Percentiles rank a stretch among this genome's conserved stretches.
Evolutionary conservation across 352 stramenopile genomes (phyloP).

Genomic region (Phytophthora hibernalis): DNA sequence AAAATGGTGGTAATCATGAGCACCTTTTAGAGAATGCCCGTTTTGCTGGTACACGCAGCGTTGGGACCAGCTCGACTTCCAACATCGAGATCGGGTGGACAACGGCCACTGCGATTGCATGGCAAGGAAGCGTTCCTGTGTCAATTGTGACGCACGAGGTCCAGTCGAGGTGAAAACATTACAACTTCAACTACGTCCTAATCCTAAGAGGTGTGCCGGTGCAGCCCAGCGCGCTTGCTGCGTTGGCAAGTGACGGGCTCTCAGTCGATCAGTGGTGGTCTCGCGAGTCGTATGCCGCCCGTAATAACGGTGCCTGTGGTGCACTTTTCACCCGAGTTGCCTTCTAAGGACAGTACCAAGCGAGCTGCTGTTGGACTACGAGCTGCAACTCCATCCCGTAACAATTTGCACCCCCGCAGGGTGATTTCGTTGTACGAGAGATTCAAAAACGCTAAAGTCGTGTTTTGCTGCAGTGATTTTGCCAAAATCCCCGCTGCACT

Average conservation of each 20-base stretch:
- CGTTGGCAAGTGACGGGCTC: not conserved
- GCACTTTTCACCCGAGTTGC: slow-evolving; percentile 50
- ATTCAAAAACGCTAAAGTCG: slow-evolving; percentile 55
- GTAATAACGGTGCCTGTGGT: slow-evolving; percentile 41
- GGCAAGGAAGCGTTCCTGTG: not conserved
- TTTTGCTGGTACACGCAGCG: no score
- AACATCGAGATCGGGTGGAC: not conserved
- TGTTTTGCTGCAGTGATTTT: slow-evolving; percentile 53
- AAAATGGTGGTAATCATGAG: no score
- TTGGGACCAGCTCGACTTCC: no score
- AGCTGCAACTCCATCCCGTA: slow-evolving; percentile 55
- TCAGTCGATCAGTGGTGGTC: slow-evolving; percentile 19
- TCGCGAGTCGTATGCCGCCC: slow-evolving; percentile 30
- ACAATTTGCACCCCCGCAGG: slow-evolving; percentile 71
- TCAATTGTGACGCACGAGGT: slow-evolving; percentile 6
- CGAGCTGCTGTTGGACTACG: slow-evolving; percentile 25
- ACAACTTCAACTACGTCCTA: slow-evolving; percentile 7
- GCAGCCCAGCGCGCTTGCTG: no score
- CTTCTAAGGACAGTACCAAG: slow-evolving; percentile 39
- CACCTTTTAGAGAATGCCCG: no score
- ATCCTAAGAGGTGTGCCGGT: not conserved
- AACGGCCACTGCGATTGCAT: no score
- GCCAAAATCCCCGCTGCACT: slow-evolving; percentile 57
- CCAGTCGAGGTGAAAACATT: not conserved
- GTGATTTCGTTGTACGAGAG: slow-evolving; percentile 85